These are phyloP conservation scores for Murraya koenigii DNA, from an alignment of 345 rosid genomes.

Conservation along the genomic window DNA sequence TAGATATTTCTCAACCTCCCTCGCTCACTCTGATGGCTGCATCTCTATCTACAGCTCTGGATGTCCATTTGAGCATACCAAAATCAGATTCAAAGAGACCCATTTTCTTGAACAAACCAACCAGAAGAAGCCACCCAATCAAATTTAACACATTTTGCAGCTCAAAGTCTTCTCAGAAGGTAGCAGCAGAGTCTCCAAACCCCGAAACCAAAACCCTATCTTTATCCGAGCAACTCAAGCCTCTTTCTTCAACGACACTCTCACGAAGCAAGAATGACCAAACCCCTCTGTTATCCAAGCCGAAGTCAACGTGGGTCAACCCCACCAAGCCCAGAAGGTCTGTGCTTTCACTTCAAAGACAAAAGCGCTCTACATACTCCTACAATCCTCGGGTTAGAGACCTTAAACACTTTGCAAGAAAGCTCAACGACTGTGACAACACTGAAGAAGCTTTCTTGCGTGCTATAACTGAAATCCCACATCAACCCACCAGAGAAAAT, in stretches of 20 bases:
- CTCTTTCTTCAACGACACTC: conserved; percentile 66
- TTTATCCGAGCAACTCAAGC: conserved; percentile 82
- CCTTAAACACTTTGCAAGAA: conserved; percentile 60
- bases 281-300: conserved; percentile 54
- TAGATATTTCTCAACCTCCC: neutral
- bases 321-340: conserved; percentile 80
- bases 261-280: conserved; percentile 30
- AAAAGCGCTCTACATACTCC: conserved; percentile 57
- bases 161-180: conserved; percentile 35
- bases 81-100: conserved; percentile 40
- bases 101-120: conserved; percentile 34
- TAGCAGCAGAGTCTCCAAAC: conserved; percentile 30
- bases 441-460: conserved; percentile 45
- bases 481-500: conserved; percentile 56
- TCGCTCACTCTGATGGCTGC: conserved; percentile 44
- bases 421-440: conserved; percentile 57
- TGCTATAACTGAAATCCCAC: conserved; percentile 55
- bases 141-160: conserved; percentile 45
- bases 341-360: conserved; percentile 82
- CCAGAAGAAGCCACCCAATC: conserved; percentile 30
- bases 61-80: conserved; percentile 38
- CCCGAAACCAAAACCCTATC: conserved; percentile 44
- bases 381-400: conserved; percentile 63
- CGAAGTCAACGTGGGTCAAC: conserved; percentile 83
- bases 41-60: conserved; percentile 54